Percentiles rank a stretch among this genome's conserved stretches.
phyloP scores from a whole-genome alignment of 768 basidiomycete genomes.

The Leccinum aurantiacum region DNA sequence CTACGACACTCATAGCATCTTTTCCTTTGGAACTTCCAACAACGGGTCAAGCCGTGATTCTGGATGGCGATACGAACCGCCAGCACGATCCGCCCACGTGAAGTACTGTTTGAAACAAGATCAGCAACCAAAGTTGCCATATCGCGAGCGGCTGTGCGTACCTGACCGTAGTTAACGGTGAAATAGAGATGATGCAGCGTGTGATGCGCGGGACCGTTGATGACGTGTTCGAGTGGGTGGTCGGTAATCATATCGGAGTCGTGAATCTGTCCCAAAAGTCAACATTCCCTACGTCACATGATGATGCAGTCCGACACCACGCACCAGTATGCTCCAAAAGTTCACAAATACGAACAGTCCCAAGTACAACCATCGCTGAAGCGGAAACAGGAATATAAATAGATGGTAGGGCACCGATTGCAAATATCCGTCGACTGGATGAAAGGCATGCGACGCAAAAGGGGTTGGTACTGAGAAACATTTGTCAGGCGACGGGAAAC shows the following conservation, averaged over 20 bases:
- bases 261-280: conserved; percentile 67
- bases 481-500: conserved; percentile 8
- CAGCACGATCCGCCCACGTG: conserved; percentile 86
- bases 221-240: conserved; percentile 79
- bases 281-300: not conserved
- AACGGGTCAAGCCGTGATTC: conserved; percentile 81
- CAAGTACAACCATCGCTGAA: conserved; percentile 84
- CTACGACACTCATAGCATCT: conserved; percentile 15
- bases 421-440: conserved; percentile 90
- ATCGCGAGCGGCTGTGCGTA: conserved; percentile 38
- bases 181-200: conserved; percentile 97
- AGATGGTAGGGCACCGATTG: conserved; percentile 96
- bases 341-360: conserved; percentile 89
- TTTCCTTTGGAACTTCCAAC: conserved; percentile 49
- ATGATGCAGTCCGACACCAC: conserved; percentile 24
- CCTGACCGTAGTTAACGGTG: conserved; percentile 94
- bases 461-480: conserved; percentile 81
- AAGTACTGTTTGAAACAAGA: conserved; percentile 70
- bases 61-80: conserved; percentile 89
- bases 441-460: conserved; percentile 97
- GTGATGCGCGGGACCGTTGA: conserved; percentile 99
- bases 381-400: conserved; percentile 86
- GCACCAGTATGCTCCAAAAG: conserved; percentile 88
- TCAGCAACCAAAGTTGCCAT: conserved; percentile 9
- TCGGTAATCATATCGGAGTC: conserved; percentile 99